Evolutionary conservation across 192 early-diverging fungal species (phyloP), one percentile per base, ranked within the genome.

Genomic region (Obelidium mucronatum): DNA sequence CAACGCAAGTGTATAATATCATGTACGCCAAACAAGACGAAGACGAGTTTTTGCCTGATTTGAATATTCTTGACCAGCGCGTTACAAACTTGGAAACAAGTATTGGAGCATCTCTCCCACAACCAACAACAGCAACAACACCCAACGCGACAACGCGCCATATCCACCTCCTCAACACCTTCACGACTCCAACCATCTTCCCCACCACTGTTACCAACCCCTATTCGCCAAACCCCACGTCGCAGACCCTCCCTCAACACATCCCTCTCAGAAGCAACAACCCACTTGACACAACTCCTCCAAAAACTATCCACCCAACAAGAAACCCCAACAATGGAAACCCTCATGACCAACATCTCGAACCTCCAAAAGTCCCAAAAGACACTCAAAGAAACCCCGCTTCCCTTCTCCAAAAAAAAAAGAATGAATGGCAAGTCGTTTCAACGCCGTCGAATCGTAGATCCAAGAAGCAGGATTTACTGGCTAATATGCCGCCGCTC

Each of bases 91-190:
- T 65, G 8, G 63, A 65, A 40, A 19, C 63, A 39, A 39, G 33
- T 3, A 65, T 65, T 37, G 63, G 63, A 11, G 31, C 63, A 19
- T 30, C 63, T 34, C 63, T 65, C 6, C 63, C 63, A 22, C 3
- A n/a, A 8, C n/a, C 33, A 31, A 39, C 34, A 33, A n/a, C 34
- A 30, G 22, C 37, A 2, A 37, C 63, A 5, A 19, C 22, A 1
- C 24, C 31, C 3, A 22, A 8, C 35, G 33, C 15, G 17, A 24
- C 34, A 37, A 30, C 17, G 39, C 34, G 22, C 3, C 15, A n/a
- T 37, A 6, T n/a, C 17, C 15, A 1, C 15, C 34, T 15, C n/a
- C 34, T 65, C 37, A 1, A 30, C 31, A 39, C 15, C 31, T 37
- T 36, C 15, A 34, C 26, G 15, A 37, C 63, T 22, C 63, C 2